Conservation (phyloP, 176 grass and related monocot genomes). For the Chloris gayana region DNA sequence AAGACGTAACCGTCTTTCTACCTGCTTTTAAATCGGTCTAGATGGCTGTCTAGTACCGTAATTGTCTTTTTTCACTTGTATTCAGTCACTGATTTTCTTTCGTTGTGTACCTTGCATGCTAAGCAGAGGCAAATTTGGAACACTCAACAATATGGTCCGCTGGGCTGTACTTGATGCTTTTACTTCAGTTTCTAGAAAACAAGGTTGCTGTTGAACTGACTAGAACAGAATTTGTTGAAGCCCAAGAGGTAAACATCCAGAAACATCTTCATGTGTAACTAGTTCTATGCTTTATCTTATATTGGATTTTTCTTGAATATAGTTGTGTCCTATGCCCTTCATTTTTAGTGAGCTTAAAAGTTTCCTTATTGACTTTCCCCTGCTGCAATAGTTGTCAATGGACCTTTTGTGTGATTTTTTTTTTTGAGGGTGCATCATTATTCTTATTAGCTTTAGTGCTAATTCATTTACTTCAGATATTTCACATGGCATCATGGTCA, state of each 20-base stretch:
- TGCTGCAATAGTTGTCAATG: neutral
- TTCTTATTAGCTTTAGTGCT: neutral
- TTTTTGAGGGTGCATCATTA: neutral
- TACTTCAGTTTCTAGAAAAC: slow-evolving; percentile 90
- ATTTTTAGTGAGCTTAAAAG: neutral
- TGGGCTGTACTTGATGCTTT: slow-evolving; percentile 85
- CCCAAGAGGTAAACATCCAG: slow-evolving; percentile 67
- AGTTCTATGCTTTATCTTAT: neutral
- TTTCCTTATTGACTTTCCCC: neutral
- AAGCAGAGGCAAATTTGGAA: slow-evolving; percentile 79
- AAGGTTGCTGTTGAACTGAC: slow-evolving; percentile 86
- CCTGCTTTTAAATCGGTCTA: too few species aligned
- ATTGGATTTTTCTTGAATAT: neutral
- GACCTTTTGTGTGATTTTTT: neutral
- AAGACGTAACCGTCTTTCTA: too few species aligned
- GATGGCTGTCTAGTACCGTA: too few species aligned
- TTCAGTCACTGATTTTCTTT: slow-evolving; percentile 8
- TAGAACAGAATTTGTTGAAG: slow-evolving; percentile 89
- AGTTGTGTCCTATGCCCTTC: neutral
- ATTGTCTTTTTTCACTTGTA: neutral
- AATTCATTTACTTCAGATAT: neutral
- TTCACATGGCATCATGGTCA: neutral
- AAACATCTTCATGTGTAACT: neutral
- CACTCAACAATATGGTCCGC: slow-evolving; percentile 84
- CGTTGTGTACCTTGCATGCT: slow-evolving; percentile 6